Evolutionary conservation across 1,284 basidiomycete genomes (phyloP).

Genomic region (Irpex rosettiformis): DNA sequence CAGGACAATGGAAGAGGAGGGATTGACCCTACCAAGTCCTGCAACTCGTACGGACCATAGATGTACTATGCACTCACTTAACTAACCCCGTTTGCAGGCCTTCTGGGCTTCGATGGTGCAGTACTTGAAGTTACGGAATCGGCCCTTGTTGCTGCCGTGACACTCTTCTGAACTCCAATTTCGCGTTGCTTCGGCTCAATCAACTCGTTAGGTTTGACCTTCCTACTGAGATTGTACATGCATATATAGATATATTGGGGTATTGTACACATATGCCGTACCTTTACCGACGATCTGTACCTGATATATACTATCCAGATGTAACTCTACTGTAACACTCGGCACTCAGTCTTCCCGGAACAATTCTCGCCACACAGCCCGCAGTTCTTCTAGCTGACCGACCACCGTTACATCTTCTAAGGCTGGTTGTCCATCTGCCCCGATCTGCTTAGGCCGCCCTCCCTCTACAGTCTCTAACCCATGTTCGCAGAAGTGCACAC

Average conservation of each 20-base stretch:
- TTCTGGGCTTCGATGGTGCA: slow-evolving; percentile 80
- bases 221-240: background rate
- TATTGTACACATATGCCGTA: background rate
- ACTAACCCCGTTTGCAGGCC: slow-evolving; percentile 34
- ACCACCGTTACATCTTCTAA: slow-evolving; percentile 45
- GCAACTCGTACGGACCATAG: slow-evolving; percentile 55
- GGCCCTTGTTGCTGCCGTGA: slow-evolving; percentile 73
- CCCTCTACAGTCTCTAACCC: slow-evolving; percentile 63
- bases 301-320: background rate
- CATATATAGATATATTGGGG: background rate
- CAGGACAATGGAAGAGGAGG: slow-evolving; percentile 77
- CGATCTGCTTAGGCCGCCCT: slow-evolving; percentile 51
- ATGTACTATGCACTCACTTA: slow-evolving; percentile 1
- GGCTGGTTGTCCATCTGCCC: slow-evolving; percentile 35
- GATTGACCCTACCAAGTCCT: slow-evolving; percentile 66
- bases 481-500: slow-evolving; percentile 70
- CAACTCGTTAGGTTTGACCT: too few species aligned
- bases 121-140: slow-evolving; percentile 78
- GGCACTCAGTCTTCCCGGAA: slow-evolving; percentile 39
- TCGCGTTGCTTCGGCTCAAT: too few species aligned
- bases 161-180: too few species aligned
- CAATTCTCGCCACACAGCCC: slow-evolving; percentile 68
- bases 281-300: background rate
- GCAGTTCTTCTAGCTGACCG: slow-evolving; percentile 56
- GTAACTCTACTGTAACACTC: background rate